Percentiles rank a stretch among this genome's conserved stretches.
These are phyloP conservation scores for Nakaseomyces sp. DNA, from an alignment of 1,139 yeast genomes.

Conservation along the genomic window DNA sequence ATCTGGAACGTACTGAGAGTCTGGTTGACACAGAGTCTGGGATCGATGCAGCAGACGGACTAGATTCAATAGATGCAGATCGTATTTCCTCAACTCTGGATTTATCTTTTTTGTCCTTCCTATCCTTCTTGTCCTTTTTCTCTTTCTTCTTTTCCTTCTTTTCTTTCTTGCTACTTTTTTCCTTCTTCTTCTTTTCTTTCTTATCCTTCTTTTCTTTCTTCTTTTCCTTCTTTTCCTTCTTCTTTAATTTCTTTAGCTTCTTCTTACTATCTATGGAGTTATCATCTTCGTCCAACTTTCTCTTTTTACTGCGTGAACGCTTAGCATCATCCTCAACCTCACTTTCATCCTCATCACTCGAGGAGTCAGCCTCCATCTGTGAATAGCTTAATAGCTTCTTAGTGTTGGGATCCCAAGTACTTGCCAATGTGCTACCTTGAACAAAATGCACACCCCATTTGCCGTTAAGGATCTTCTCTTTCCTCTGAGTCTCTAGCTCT, in stretches of 20 bases:
- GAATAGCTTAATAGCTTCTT: slow-evolving; percentile 33
- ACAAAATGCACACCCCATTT: slow-evolving; percentile 84
- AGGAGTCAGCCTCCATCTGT: slow-evolving; percentile 15
- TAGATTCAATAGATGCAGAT: slow-evolving; percentile 13
- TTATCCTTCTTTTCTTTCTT: slow-evolving; percentile 3
- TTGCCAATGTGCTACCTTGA: slow-evolving; percentile 69
- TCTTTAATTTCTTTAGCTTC: slow-evolving; percentile 6
- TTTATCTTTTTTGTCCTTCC: slow-evolving; percentile 30
- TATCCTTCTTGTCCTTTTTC: slow-evolving; percentile 26
- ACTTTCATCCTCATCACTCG: slow-evolving; percentile 16
- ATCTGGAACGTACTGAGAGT: slow-evolving; percentile 71
- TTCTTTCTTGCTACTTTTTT: slow-evolving; percentile 17
- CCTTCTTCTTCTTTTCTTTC: slow-evolving; percentile 1
- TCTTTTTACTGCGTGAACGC: slow-evolving; percentile 12
- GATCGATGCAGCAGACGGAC: slow-evolving; percentile 19
- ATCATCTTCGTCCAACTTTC: slow-evolving; percentile 7
- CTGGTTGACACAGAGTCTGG: slow-evolving; percentile 48
- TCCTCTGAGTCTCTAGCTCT: slow-evolving; percentile 58
- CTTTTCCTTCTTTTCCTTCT: slow-evolving; percentile 5
- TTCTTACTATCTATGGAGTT: slow-evolving; percentile 4
- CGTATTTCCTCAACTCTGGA: slow-evolving; percentile 26
- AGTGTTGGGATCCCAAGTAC: slow-evolving; percentile 73
- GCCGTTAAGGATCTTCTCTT: slow-evolving; percentile 61
- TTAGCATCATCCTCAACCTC: background rate
- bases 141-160: slow-evolving; percentile 29